A percentile compares a stretch with the other conserved stretches of the same genome.
These are phyloP conservation scores for Sugiyamaella marilandica DNA, from an alignment of 805 yeast species.

Conservation along the genomic window DNA sequence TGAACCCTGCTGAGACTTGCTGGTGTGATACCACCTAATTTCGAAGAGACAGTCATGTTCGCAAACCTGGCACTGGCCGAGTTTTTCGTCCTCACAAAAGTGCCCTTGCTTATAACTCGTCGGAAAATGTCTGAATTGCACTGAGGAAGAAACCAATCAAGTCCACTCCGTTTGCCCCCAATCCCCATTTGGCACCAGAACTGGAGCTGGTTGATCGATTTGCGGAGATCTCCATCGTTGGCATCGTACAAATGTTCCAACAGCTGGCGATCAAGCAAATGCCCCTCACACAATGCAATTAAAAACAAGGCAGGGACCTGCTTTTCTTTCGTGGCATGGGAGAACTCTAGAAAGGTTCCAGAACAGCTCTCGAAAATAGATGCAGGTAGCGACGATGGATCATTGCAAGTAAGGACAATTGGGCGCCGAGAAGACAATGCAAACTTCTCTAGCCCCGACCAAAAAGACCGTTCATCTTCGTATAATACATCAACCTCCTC, in stretches of 20 bases:
- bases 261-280: slow-evolving; percentile 20
- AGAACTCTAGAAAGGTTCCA: slow-evolving; percentile 35
- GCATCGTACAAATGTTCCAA: slow-evolving; percentile 21
- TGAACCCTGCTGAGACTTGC: neutral
- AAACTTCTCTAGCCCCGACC: slow-evolving; percentile 64
- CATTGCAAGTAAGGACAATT: slow-evolving; percentile 56
- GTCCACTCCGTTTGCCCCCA: slow-evolving; percentile 30
- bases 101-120: slow-evolving; percentile 25
- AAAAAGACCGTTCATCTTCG: slow-evolving; percentile 73
- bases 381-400: slow-evolving; percentile 15
- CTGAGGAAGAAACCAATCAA: slow-evolving; percentile 30
- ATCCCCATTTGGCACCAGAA: slow-evolving; percentile 36
- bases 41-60: neutral
- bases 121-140: neutral
- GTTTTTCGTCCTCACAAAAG: slow-evolving; percentile 4
- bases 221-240: slow-evolving; percentile 28
- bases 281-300: slow-evolving; percentile 36
- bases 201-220: slow-evolving; percentile 28
- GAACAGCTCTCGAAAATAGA: slow-evolving; percentile 38
- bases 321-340: slow-evolving; percentile 13
- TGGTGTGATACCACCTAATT: neutral
- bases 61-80: neutral
- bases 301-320: slow-evolving; percentile 28
- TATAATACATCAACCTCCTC: slow-evolving; percentile 84
- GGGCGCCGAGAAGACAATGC: slow-evolving; percentile 63